Evolutionary conservation across 306 rosid species (phyloP).

Genomic region (Medicago ruthenica): DNA sequence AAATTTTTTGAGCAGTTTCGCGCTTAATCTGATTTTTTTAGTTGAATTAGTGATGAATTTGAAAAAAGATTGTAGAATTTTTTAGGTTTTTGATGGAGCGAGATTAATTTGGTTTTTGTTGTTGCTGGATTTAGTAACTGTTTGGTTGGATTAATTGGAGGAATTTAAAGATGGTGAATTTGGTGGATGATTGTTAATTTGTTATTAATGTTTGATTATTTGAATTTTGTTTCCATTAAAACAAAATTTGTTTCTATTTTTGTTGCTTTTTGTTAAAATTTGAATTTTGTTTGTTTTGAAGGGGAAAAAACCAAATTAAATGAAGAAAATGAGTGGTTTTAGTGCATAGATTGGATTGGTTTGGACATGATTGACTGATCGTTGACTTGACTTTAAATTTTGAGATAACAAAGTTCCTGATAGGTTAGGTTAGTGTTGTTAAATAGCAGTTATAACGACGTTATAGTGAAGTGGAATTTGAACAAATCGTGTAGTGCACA

Average conservation of each 20-base stretch:
- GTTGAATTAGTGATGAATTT: conserved; percentile 12
- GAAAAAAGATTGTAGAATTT: neutral
- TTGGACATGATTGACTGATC: conserved; percentile 23
- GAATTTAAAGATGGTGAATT: conserved; percentile 23
- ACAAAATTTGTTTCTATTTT: no score
- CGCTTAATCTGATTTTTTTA: conserved; percentile 15
- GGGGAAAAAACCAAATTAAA: neutral
- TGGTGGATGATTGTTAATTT: conserved; percentile 17
- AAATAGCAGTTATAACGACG: no score
- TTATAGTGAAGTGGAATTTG: no score
- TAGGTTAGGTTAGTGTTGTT: conserved; percentile 14
- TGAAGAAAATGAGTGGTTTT: neutral
- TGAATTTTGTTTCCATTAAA: neutral
- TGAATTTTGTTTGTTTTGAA: neutral
- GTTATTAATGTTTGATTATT: neutral
- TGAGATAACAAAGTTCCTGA: conserved; percentile 7
- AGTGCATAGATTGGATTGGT: conserved; percentile 17
- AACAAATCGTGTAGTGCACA: neutral
- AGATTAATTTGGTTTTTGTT: conserved; percentile 18
- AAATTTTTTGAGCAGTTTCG: neutral
- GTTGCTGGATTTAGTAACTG: conserved; percentile 33
- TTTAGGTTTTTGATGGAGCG: conserved; percentile 15
- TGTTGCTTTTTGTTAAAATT: no score
- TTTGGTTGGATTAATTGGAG: conserved; percentile 30
- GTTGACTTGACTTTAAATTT: conserved; percentile 2